Conservation (phyloP, 2,329 filamentous ascomycete species). For the Paraphaeosphaeria sporulosa region DNA sequence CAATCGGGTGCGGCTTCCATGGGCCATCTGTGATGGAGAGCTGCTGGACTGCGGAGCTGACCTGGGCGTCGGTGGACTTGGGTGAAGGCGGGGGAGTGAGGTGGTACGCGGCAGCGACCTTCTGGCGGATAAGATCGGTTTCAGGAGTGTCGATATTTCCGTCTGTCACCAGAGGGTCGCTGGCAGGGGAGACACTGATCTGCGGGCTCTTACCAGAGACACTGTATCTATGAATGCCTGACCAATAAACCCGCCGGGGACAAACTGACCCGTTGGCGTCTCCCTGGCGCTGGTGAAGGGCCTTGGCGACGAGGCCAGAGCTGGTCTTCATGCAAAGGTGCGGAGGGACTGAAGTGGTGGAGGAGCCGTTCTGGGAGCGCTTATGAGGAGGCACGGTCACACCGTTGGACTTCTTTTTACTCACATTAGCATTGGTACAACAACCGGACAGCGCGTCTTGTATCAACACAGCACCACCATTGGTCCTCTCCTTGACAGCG, state of each 20-base stretch:
- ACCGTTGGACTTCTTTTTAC: conserved; percentile 10
- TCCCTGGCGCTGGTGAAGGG: conserved; percentile 27
- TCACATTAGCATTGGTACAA: conserved; percentile 13
- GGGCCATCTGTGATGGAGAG: conserved; percentile 11
- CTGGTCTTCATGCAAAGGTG: conserved; percentile 11
- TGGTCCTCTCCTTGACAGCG: conserved; percentile 18
- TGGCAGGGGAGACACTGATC: not conserved
- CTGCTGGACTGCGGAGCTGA: conserved; percentile 21
- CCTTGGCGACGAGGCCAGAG: conserved; percentile 16
- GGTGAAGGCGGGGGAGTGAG: conserved; percentile 24
- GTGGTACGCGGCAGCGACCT: conserved; percentile 3
- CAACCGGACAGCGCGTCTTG: not conserved
- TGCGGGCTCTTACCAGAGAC: not conserved
- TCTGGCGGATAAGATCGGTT: conserved; percentile 12
- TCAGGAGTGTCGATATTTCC: conserved; percentile 27
- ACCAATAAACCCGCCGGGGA: conserved; percentile 1
- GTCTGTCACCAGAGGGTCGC: conserved; percentile 26
- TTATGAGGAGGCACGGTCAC: conserved; percentile 14
- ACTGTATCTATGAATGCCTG: conserved; percentile 7
- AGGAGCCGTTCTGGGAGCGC: conserved; percentile 4
- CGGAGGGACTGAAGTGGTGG: conserved; percentile 14
- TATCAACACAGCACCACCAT: conserved; percentile 11
- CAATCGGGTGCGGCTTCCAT: conserved; percentile 51
- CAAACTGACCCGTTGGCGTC: conserved; percentile 14
- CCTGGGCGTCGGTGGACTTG: not conserved